Conservation (phyloP, 1,284 basidiomycete species). For the Irpex sp. region DNA sequence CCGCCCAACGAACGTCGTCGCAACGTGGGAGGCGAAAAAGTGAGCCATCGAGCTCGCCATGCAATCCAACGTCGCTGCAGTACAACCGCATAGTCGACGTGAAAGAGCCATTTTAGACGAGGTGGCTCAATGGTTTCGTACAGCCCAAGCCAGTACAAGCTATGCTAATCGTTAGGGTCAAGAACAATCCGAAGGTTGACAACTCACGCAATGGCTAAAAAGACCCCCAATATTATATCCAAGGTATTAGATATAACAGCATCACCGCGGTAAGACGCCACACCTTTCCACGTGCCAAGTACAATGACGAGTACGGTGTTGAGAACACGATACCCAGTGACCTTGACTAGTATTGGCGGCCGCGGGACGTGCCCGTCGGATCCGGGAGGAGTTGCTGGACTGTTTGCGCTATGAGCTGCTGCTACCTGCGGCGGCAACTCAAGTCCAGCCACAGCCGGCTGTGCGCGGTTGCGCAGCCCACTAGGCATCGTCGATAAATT, state of each 20-base stretch:
- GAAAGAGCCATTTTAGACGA: neutral
- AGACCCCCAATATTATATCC: neutral
- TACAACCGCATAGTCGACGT: neutral
- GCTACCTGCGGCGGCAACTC: neutral
- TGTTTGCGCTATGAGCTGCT: neutral
- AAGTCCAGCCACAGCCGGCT: neutral
- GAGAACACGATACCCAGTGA: conserved; percentile 1
- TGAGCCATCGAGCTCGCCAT: neutral
- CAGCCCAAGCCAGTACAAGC: conserved; percentile 1
- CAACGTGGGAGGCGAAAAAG: too few species aligned
- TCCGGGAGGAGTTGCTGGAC: neutral
- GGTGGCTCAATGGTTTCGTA: neutral
- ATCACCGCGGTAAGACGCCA: neutral
- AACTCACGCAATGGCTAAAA: neutral
- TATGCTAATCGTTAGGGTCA: neutral
- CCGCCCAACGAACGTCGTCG: too few species aligned
- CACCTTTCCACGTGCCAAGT: neutral
- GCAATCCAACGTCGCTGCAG: neutral
- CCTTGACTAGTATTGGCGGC: neutral
- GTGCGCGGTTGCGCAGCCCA: neutral
- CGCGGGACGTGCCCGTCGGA: neutral
- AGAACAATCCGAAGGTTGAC: neutral
- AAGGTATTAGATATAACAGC: neutral
- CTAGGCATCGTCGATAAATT: neutral
- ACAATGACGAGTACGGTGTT: neutral